A percentile compares a stretch with the other conserved stretches of the same genome.
phyloP scores from a whole-genome alignment of 2,329 filamentous ascomycete species.

The Teratosphaeria pseudoeucalypti region DNA sequence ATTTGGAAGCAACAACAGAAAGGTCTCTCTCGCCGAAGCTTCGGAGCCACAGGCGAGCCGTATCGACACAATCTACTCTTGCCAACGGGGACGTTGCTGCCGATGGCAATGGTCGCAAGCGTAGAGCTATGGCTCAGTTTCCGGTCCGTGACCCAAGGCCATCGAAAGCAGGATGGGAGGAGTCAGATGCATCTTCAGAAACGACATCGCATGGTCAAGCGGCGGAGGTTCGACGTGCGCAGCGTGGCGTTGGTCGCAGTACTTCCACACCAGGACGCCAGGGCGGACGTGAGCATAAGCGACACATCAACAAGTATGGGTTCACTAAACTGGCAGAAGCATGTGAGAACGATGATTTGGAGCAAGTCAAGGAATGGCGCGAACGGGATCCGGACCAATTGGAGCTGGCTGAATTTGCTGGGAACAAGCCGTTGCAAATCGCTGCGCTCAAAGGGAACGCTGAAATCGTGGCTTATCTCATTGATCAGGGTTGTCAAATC shows the following conservation, averaged over 20 bases:
- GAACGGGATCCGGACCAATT: conserved; percentile 76
- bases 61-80: conserved; percentile 52
- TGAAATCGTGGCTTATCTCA: conserved; percentile 76
- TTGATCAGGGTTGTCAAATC: conserved; percentile 73
- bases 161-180: conserved; percentile 42
- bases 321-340: conserved; percentile 84
- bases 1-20: conserved; percentile 14
- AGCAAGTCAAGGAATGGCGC: conserved; percentile 63
- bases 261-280: conserved; percentile 37
- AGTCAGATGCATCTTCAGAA: conserved; percentile 46
- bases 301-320: conserved; percentile 83
- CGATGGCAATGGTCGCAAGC: conserved; percentile 17
- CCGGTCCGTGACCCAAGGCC: conserved; percentile 22
- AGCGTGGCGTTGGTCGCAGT: conserved; percentile 42
- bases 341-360: conserved; percentile 75
- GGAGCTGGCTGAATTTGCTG: conserved; percentile 82
- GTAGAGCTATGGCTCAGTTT: conserved; percentile 42
- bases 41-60: conserved; percentile 51
- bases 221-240: conserved; percentile 50
- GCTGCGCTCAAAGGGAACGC: conserved; percentile 78
- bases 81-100: conserved; percentile 36
- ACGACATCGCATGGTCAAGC: conserved; percentile 47
- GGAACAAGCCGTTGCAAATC: conserved; percentile 92
- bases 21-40: conserved; percentile 52
- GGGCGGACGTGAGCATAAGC: conserved; percentile 59